Evolutionary conservation across 1,139 yeast species (phyloP).

Genomic region (Magnusiomyces paraingens): DNA sequence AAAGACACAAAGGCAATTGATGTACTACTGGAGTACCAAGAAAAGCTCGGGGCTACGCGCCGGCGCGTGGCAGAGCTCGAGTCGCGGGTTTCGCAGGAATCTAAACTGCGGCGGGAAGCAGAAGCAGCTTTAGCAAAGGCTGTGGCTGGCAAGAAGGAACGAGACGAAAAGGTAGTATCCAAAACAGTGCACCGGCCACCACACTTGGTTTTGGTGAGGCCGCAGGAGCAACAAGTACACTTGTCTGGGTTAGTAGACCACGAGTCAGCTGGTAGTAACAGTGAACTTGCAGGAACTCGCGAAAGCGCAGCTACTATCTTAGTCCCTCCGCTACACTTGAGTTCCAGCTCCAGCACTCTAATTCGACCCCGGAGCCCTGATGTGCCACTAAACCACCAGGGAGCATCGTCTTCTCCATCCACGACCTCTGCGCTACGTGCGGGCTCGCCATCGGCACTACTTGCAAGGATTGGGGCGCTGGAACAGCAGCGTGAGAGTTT

Average conservation of each 20-base stretch:
- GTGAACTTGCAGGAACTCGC: too few species aligned
- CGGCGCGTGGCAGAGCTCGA: conserved; percentile 25
- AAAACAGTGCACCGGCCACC: too few species aligned
- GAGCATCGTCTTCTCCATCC: background rate
- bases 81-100: conserved; percentile 20
- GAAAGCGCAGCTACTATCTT: too few species aligned
- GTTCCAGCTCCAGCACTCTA: too few species aligned
- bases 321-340: too few species aligned
- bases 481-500: conserved; percentile 53
- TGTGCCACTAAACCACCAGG: too few species aligned
- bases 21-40: conserved; percentile 27
- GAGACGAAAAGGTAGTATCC: too few species aligned
- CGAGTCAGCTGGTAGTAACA: too few species aligned
- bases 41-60: conserved; percentile 27
- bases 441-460: conserved; percentile 11
- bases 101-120: conserved; percentile 11
- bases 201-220: too few species aligned
- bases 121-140: conserved; percentile 3
- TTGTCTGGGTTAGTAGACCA: too few species aligned
- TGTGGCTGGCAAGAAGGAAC: background rate
- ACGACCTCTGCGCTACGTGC: background rate
- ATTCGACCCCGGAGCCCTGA: too few species aligned
- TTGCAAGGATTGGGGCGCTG: conserved; percentile 29
- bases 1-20: conserved; percentile 26
- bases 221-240: too few species aligned